These are phyloP conservation scores for Ceratobasidium sp. DNA, from an alignment of 1,284 basidiomycete species.

Conservation along the genomic window DNA sequence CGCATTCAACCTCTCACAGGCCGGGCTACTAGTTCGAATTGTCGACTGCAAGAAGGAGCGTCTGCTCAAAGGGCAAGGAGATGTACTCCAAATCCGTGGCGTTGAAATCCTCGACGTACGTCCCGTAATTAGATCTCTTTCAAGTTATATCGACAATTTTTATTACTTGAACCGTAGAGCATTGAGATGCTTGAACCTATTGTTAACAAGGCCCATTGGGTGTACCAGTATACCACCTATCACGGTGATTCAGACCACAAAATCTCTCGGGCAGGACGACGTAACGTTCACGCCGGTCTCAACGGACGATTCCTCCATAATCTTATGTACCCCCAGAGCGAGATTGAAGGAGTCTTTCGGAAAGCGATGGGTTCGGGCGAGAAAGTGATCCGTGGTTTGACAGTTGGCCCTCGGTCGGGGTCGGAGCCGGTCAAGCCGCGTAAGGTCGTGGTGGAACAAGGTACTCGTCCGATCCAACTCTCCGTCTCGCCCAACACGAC, in stretches of 20 bases:
- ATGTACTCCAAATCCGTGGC: constrained; percentile 22
- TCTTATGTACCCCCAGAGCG: not conserved
- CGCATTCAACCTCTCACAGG: constrained; percentile 27
- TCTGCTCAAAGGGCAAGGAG: constrained; percentile 24
- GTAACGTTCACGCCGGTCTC: constrained; percentile 4
- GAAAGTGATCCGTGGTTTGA: not conserved
- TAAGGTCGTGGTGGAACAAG: constrained; percentile 32
- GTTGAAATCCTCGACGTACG: constrained; percentile 30
- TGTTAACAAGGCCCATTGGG: not conserved
- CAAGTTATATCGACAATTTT: too few relatives aligned
- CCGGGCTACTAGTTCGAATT: constrained; percentile 14
- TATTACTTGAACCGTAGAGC: constrained; percentile 10
- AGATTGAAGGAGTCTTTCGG: constrained; percentile 27
- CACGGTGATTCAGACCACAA: not conserved
- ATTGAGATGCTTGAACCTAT: constrained; percentile 5
- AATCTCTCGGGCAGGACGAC: constrained; percentile 8
- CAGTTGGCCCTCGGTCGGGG: not conserved
- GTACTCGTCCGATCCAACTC: not conserved
- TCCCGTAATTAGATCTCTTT: too few relatives aligned
- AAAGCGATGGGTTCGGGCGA: constrained; percentile 19
- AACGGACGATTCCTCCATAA: constrained; percentile 9
- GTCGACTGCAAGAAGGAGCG: constrained; percentile 12
- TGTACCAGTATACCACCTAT: constrained; percentile 2
- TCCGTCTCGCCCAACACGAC: constrained; percentile 46
- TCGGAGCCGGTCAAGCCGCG: not conserved